Base-by-base conservation (phyloP, 306 rosid genomes). In the Prunus armeniaca region DNA sequence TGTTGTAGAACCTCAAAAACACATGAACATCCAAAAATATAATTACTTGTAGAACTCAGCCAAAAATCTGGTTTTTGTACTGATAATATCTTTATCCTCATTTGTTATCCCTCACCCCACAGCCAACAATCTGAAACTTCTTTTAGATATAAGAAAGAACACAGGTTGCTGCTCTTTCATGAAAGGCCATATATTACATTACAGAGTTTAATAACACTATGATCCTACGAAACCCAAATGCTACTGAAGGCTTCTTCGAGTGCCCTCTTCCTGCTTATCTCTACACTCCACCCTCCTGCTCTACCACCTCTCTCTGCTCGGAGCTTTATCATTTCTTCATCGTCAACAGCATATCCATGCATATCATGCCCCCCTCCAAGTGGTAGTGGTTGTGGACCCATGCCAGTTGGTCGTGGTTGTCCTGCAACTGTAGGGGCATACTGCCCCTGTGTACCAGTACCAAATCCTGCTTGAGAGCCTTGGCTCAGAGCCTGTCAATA, bases 211-310 rank as follows among this genome's bases (percentile, higher is more conserved):
- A 56, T 15, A 41, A 22, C 13, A 27, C 34, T 1, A 56, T n/a
- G 55, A 20, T 61, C 57, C 74, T 80, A 90, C 56, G 70, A 79
- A 76, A 92, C 74, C 97, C 96, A 95, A 62, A 95, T 77, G 91
- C 98, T 95, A 81, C 87, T 89, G 81, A 95, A 89, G 28, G 98
- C 97, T 89, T 95, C 97, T 77, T 95, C 97, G 77, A 90, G 78
- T 60, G 96, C 93, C 73, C 96, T 84, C 83, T 82, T 95, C 92
- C 84, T 86, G 84, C 96, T 87, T 17, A 90, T 78, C 71, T 90
- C 91, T 58, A 32, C 30, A 78, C 89, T 90, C 97, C 96, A 94
- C 68, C 98, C 97, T 50, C 96, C 97, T 41, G 98, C 97, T 81
- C 87, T 84, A 27, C 86, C 89, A 20, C 87, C 93, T 69, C 88